Base-by-base conservation (phyloP, 1,284 basidiomycete species). In the Sanghuangporus baumii region DNA sequence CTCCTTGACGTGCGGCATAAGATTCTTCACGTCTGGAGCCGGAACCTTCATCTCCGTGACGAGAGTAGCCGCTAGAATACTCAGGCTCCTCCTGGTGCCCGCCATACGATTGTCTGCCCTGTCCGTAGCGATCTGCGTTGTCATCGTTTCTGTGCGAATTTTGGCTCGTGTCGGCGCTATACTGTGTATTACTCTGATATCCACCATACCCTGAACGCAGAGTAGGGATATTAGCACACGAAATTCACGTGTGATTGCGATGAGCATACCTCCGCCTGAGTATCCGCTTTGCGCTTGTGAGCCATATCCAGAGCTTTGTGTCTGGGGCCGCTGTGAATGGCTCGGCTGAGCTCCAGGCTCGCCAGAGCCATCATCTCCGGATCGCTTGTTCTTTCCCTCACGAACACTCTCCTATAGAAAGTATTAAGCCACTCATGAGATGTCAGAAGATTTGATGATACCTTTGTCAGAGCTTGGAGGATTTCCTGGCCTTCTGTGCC, bases 391-490 rank as follows among this genome's bases (percentile, higher is more conserved):
- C 68, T 71, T 74, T 12, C 75, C 73, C 1, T 68, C 70, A 40
- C 75, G 71, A 18, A 81, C 77, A 55, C 75, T 79, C 54, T 79
- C 76, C 75, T 48, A 47, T 55, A 31, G 18, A 43, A 18, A 34
- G 11, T 46, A 18, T 46, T 48, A 47, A 23, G 7, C 18, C n/a
- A 36, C n/a, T 1, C 16, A 26, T 7, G 34, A 7, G 34, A 23
- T 12, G 36, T 23, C 38, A 43, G 9, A 36, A 18, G 16, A 40
- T 20, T 31, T 12, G 2, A 61, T 4, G 26, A n/a, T 26, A 79
- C 81, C 77, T 84, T 85, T 54, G 79, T 82, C 65, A 86, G 73
- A 0, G 77, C 73, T 55, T 78, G 68, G 37, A 85, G 71, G 18
- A 77, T 76, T 58, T 76, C 69, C 34, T 74, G 69, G 3, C 74